These are phyloP conservation scores for Chloranthus sessilifolius DNA, from an alignment of 164 flowering plant species.

Conservation along the genomic window DNA sequence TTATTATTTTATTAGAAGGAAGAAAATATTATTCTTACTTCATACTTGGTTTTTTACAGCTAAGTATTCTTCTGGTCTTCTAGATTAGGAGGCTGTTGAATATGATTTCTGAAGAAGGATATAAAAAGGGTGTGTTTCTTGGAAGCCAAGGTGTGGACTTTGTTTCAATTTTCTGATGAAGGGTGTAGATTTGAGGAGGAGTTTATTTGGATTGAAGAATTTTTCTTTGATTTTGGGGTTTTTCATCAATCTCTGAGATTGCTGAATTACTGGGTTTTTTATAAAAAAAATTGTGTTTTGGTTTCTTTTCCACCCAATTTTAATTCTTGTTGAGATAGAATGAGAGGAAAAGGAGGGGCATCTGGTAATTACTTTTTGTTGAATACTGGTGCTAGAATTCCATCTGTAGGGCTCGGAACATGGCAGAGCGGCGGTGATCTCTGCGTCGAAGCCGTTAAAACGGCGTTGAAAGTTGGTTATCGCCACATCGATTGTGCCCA, in stretches of 20 bases:
- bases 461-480: conserved; percentile 51
- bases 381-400: conserved; percentile 56
- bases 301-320: background rate
- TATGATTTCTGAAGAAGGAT: conserved; percentile 3
- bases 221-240: conserved; percentile 1
- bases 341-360: conserved; percentile 28
- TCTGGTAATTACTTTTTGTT: conserved; percentile 33
- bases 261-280: conserved; percentile 5
- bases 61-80: background rate
- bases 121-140: background rate
- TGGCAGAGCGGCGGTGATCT: conserved; percentile 77
- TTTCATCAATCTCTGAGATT: background rate
- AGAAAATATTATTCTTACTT: too few relatives aligned
- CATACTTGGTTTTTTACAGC: too few relatives aligned
- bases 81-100: conserved; percentile 4
- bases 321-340: conserved; percentile 5
- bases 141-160: conserved; percentile 2
- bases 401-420: conserved; percentile 69
- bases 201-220: background rate
- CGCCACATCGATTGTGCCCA: conserved; percentile 71
- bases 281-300: background rate
- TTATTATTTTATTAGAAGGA: too few relatives aligned
- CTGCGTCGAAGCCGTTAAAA: conserved; percentile 55
- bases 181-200: background rate
- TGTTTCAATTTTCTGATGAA: background rate